Base-by-base conservation (phyloP, 2,329 filamentous ascomycete genomes). In the Colletotrichum tropicale region DNA sequence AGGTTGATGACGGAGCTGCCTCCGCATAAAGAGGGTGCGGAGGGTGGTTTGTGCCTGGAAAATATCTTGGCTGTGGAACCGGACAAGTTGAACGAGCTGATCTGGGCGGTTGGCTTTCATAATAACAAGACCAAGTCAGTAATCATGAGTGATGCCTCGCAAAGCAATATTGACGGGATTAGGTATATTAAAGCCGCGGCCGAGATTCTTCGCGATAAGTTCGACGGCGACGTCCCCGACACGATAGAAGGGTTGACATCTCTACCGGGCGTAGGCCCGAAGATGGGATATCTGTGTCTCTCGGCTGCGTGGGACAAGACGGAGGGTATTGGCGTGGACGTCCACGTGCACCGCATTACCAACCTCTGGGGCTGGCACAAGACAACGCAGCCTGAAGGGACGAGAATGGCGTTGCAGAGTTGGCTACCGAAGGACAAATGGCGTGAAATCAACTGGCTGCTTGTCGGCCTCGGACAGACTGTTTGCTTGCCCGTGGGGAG, bases 361-460 rank as follows among this genome's bases (percentile, higher is more conserved):
- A 98, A 98, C 85, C 88, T 98, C 32, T 98, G 96, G 96, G 94
- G 95, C 5, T 98, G 96, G 96, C 92, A 98, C 83, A 92, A 91
- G 83, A 96, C 94, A 3, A 93, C 92, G 80, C 94, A 88, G 15
- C 96, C 96, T 0, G 96, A 98, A 86, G 94, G 95, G 82, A 98
- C 96, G 34, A 89, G 96, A 58, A 86, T 89, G 70, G 91, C 92
- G 38, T 87, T 98, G 74, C 91, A 98, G 86, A 89, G 89, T 18
- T 98, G 96, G 96, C 87, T 98, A 80, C 96, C 96, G 4, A 90
- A 85, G 75, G 95, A 98, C 66, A 92, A 91, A 80, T 98, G 96
- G 96, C 94, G 95, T 84, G 95, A 98, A 85, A 98, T 98, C 83
- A 98, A 98, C 84, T 93, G 93, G 86, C 85, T 98, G 83, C 89